Evolutionary conservation across 2,329 filamentous ascomycete genomes (phyloP), one percentile per base, ranked within the genome.

Genomic region (Colletotrichum sp.): DNA sequence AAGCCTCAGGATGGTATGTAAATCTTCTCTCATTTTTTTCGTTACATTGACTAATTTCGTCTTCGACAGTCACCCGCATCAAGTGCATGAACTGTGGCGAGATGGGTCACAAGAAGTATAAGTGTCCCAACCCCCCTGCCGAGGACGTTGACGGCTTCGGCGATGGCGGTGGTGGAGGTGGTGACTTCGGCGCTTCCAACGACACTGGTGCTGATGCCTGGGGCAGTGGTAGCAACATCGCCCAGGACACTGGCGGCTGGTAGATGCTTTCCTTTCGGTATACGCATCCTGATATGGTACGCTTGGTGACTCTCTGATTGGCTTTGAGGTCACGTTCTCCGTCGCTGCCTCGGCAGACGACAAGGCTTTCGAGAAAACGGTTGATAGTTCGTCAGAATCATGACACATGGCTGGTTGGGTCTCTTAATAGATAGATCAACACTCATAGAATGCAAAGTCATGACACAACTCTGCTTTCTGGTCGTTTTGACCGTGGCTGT

Each of bases 61-160:
- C n/a, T 24, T 36, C 16, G 24, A 77, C 71, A 86, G 87, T 85
- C 58, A 83, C 85, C n/a, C 86, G 89, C 9, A 85, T 92, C 72
- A 88, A 90, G 80, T 93, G 91, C 82, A 82, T 80, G 69, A 91
- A 91, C 80, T 93, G 91, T 76, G 82, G 85, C 64, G 78, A 88
- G 80, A 85, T 82, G 80, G 86, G 86, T 6, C 86, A 88, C 75
- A 85, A 80, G 76, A 83, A 84, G 76, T 81, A 81, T 64, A 77
- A 79, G 69, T 87, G 86, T 81, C 80, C 77, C 27, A 82, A 83
- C 54, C 78, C 80, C 13, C 75, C 73, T 24, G 78, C 76, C n/a
- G 73, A 78, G 27, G 80, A 82, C 58, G 79, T 79, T 24, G 75
- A 75, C 33, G 63, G 66, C n/a, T 73, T 74, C 24, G 71, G 65